Evolutionary conservation across 148 eudicot species (phyloP).

Genomic region (Dianthus caryophyllus): DNA sequence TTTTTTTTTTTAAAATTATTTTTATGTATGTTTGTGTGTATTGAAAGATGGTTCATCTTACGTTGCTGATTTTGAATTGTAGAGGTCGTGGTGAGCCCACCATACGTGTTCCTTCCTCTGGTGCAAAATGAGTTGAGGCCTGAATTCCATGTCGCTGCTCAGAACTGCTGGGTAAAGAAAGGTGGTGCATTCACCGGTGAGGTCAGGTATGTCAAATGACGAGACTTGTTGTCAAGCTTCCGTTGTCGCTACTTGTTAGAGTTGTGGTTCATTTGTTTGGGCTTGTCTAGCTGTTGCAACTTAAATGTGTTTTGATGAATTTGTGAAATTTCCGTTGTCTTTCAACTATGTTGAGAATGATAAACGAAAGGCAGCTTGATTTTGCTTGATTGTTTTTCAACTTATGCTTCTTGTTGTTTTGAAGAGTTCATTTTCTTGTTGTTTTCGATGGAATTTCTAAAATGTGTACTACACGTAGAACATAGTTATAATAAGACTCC

Average conservation of each 20-base stretch:
- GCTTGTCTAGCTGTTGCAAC: neutral
- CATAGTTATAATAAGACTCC: no score
- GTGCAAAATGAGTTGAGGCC: conserved; percentile 51
- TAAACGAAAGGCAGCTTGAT: neutral
- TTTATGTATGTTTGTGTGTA: neutral
- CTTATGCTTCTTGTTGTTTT: neutral
- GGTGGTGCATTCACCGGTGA: conserved; percentile 87
- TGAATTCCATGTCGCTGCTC: conserved; percentile 74
- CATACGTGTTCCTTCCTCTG: conserved; percentile 53
- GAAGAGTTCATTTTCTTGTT: neutral
- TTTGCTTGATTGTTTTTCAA: no score
- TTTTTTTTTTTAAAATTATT: neutral
- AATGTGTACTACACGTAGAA: no score
- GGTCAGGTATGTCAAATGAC: conserved; percentile 48
- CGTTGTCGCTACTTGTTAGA: neutral
- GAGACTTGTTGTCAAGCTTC: neutral
- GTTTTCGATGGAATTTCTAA: no score
- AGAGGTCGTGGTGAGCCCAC: conserved; percentile 82
- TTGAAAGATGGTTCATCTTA: neutral
- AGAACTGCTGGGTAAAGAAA: conserved; percentile 80
- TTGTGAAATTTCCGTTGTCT: neutral
- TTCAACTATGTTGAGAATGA: neutral
- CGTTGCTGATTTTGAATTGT: conserved; percentile 8
- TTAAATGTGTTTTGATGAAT: no score
- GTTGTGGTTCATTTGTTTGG: no score